Percentiles rank a stretch among this genome's conserved stretches.
phyloP scores from a whole-genome alignment of 1,284 basidiomycete genomes.

The Phlebopus sp. region DNA sequence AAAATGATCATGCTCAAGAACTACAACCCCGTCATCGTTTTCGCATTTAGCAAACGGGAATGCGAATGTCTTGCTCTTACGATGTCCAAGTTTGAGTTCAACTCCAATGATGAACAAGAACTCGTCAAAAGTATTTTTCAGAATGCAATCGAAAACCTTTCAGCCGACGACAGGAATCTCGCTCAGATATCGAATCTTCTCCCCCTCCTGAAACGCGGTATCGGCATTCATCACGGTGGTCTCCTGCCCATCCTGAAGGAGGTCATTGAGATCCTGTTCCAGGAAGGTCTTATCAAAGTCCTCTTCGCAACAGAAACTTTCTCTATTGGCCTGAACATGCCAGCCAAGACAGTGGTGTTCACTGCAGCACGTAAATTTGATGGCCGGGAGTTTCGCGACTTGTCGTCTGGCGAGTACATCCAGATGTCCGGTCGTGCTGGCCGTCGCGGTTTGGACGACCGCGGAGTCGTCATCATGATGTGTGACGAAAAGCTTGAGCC shows the following conservation, averaged over 20 bases:
- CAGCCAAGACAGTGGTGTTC: conserved; percentile 99
- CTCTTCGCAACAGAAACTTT: conserved; percentile 99
- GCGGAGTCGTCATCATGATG: conserved; percentile 99
- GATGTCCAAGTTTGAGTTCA: conserved; percentile 96
- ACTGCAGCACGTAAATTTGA: conserved; percentile 96
- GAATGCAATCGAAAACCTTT: conserved; percentile 90
- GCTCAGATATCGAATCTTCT: conserved; percentile 95
- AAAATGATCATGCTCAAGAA: conserved; percentile 99
- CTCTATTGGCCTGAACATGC: conserved; percentile 99
- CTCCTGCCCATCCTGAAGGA: conserved; percentile 97
- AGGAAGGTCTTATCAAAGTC: conserved; percentile 98
- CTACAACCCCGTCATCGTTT: conserved; percentile 98
- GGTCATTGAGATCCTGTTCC: conserved; percentile 99
- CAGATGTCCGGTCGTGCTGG: conserved; percentile 99
- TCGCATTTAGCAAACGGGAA: conserved; percentile 98
- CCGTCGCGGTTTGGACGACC: conserved; percentile 93
- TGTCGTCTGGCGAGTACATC: conserved; percentile 92
- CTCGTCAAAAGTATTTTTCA: conserved; percentile 89
- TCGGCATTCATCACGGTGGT: conserved; percentile 98
- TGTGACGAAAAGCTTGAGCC: conserved; percentile 98
- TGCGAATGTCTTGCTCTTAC: conserved; percentile 92
- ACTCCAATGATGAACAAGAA: conserved; percentile 90
- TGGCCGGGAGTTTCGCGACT: conserved; percentile 89
- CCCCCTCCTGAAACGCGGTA: conserved; percentile 92
- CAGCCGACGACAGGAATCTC: conserved; percentile 84